A percentile compares a stretch with the other conserved stretches of the same genome.
These are phyloP conservation scores for Citrus hindsii DNA, from an alignment of 345 rosid species.

Conservation along the genomic window DNA sequence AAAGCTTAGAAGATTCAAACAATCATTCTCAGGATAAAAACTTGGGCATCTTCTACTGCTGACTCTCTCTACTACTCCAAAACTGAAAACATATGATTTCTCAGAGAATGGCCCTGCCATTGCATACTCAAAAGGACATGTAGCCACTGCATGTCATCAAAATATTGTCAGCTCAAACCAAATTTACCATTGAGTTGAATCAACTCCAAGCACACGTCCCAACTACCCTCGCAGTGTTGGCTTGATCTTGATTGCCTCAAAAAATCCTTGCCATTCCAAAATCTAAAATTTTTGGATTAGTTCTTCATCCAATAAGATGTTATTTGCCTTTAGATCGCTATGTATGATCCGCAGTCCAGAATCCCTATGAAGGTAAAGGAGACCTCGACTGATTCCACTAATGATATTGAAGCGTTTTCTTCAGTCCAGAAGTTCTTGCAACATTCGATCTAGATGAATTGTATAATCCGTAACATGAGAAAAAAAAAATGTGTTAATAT, in stretches of 20 bases:
- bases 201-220: constrained; percentile 15
- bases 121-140: constrained; percentile 42
- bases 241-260: constrained; percentile 17
- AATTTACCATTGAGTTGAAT: background rate
- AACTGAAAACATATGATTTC: constrained; percentile 45
- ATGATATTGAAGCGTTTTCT: constrained; percentile 17
- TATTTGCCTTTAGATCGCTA: constrained; percentile 31
- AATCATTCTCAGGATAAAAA: constrained; percentile 15
- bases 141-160: constrained; percentile 31
- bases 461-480: background rate
- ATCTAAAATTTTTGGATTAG: constrained; percentile 31
- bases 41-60: constrained; percentile 32
- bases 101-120: constrained; percentile 39
- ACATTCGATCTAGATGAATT: constrained; percentile 1
- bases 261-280: constrained; percentile 40
- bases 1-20: constrained; percentile 21
- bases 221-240: constrained; percentile 17
- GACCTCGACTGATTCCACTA: constrained; percentile 20
- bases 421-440: constrained; percentile 1
- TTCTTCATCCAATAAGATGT: constrained; percentile 25
- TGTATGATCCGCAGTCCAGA: constrained; percentile 30
- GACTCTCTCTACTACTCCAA: constrained; percentile 41
- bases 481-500: background rate
- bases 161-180: background rate
- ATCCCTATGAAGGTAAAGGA: constrained; percentile 28